Base-by-base conservation (phyloP, 1,284 basidiomycete genomes). In the Malassezia vespertilionis region DNA sequence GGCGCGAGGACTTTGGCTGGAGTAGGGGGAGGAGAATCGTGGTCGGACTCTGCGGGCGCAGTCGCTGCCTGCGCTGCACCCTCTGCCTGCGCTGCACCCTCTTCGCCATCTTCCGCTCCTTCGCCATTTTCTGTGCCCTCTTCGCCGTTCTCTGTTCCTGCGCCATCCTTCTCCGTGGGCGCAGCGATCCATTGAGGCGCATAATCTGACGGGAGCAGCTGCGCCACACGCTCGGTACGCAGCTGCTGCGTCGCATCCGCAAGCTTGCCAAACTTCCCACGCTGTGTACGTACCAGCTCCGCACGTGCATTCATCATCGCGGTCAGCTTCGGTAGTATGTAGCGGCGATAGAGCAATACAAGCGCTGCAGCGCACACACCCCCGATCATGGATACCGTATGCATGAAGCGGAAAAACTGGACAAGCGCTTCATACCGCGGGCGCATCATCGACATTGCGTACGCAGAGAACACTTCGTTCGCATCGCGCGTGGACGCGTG, bases 381-480 rank as follows among this genome's bases (percentile, higher is more conserved):
- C n/a, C 62, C 54, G 33, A 69, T 40, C 54, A 65, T 57, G 42
- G 65, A 53, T 33, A 61, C 41, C 39, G 43, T 56, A 50, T 61
- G 60, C 28, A 68, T 44, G 4, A 55, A 53, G 12, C 60, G 52
- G 46, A 66, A 66, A 41, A 63, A 68, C 8, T 46, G 40, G 23
- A 68, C 37, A n/a, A 68, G 38, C n/a, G 60, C 61, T 23, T 66
- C 53, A 37, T 68, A 68, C 20, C 65, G 52, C 3, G 56, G 44
- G 20, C 35, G 40, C 17, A 17, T 40, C 2, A 49, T 37, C 5
- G 38, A 23, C 8, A 37, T 18, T 18, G 56, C 56, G 12, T 33
- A 28, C 12, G 32, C 15, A 2, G 32, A 21, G 1, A 51, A 27
- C 8, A 51, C 48, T 27, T 53, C 43, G 14, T 53, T 52, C 9